Conservation (phyloP, 2,329 filamentous ascomycete species). For the Ophiobolus disseminans region DNA sequence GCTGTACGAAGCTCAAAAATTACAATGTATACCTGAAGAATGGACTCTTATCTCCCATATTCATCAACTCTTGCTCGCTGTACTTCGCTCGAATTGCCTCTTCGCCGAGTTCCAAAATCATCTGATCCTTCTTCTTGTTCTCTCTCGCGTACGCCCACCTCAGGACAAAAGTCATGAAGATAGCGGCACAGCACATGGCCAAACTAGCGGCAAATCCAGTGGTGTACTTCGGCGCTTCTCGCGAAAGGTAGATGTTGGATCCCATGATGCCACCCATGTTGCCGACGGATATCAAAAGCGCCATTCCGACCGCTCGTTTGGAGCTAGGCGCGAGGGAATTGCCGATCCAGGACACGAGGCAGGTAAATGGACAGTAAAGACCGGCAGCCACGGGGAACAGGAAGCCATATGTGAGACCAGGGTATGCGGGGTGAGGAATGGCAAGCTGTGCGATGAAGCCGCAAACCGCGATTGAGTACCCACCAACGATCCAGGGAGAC, state of each 20-base stretch:
- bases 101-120: conserved; percentile 37
- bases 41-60: conserved; percentile 52
- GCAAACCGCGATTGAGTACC: conserved; percentile 58
- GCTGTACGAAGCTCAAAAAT: too few relatives aligned
- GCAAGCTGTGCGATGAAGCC: conserved; percentile 65
- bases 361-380: conserved; percentile 47
- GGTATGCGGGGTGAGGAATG: conserved; percentile 51
- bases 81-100: conserved; percentile 48
- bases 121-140: conserved; percentile 35
- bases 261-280: conserved; percentile 54
- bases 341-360: conserved; percentile 46
- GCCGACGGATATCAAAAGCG: conserved; percentile 57
- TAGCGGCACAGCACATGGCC: conserved; percentile 54
- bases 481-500: conserved; percentile 62
- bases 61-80: conserved; percentile 49
- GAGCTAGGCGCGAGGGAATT: conserved; percentile 45
- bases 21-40: conserved; percentile 51
- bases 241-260: conserved; percentile 59
- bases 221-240: conserved; percentile 57
- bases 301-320: conserved; percentile 56
- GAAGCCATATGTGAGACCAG: conserved; percentile 55
- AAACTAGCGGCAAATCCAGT: conserved; percentile 60
- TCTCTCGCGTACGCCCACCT: conserved; percentile 53
- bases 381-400: conserved; percentile 47
- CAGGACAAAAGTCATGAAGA: conserved; percentile 53